A percentile compares a stretch with the other conserved stretches of the same genome.
phyloP scores from a whole-genome alignment of 2,329 filamentous ascomycete species.

The Alternaria atra region DNA sequence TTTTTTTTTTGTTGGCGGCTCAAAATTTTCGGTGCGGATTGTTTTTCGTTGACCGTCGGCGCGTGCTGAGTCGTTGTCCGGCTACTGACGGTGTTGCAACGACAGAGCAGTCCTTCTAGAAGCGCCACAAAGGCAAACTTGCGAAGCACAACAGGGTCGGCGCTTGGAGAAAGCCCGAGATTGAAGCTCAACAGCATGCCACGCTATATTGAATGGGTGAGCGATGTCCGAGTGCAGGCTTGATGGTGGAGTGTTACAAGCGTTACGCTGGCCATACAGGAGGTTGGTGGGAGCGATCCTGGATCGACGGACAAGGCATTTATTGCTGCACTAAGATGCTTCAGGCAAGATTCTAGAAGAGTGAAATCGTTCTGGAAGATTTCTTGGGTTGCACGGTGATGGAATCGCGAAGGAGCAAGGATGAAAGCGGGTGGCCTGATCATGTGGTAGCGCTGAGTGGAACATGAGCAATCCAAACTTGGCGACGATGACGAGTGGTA shows the following conservation, averaged over 20 bases:
- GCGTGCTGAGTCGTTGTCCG: conserved; percentile 35
- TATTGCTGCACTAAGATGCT: conserved; percentile 27
- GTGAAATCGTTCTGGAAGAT: conserved; percentile 33
- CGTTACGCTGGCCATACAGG: conserved; percentile 25
- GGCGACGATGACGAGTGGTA: neutral
- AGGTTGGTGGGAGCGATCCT: conserved; percentile 29
- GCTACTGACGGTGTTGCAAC: conserved; percentile 30
- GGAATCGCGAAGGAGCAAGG: neutral
- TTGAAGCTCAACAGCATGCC: conserved; percentile 27
- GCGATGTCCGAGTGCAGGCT: conserved; percentile 16
- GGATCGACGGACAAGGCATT: conserved; percentile 32
- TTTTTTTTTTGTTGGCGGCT: conserved; percentile 24
- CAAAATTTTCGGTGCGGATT: conserved; percentile 26
- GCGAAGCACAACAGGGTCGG: conserved; percentile 17
- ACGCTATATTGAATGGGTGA: conserved; percentile 20
- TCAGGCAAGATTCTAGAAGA: conserved; percentile 48
- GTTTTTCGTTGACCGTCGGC: conserved; percentile 25
- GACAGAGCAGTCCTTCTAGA: conserved; percentile 28
- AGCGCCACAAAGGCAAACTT: conserved; percentile 24
- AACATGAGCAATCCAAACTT: conserved; percentile 30
- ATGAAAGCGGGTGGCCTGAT: conserved; percentile 3
- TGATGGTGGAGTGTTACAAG: conserved; percentile 22
- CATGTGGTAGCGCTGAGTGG: conserved; percentile 29
- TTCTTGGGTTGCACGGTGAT: conserved; percentile 26
- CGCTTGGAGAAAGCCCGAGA: conserved; percentile 17